phyloP scores from a whole-genome alignment of 306 rosid species.

The Ammopiptanthus mongolicus region DNA sequence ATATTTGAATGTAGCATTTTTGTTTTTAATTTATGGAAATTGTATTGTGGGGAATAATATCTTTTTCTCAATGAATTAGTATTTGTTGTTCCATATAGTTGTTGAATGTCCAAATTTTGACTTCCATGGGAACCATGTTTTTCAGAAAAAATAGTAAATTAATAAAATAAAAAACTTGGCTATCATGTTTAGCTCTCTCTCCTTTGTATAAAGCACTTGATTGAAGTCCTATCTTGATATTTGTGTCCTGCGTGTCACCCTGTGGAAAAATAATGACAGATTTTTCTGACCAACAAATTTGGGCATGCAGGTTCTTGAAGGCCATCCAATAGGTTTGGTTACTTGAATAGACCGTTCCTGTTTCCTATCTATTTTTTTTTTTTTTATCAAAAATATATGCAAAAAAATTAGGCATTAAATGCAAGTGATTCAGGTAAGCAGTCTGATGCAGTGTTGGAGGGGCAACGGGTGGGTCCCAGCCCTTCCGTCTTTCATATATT shows the following conservation, averaged over 20 bases:
- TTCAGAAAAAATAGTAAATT: neutral
- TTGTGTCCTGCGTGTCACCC: neutral
- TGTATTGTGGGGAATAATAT: slow-evolving; percentile 14
- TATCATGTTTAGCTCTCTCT: neutral
- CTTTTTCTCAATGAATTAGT: neutral
- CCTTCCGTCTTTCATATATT: too few relatives aligned
- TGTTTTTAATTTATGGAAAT: neutral
- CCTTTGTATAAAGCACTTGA: neutral
- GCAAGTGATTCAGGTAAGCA: neutral
- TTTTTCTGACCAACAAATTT: slow-evolving; percentile 12
- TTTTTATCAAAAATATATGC: neutral
- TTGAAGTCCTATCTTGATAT: neutral
- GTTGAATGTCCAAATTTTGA: neutral
- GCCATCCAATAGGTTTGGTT: slow-evolving; percentile 1
- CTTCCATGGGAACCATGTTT: neutral
- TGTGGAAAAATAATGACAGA: neutral
- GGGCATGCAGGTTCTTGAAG: slow-evolving; percentile 18
- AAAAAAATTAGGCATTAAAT: neutral
- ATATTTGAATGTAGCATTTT: neutral
- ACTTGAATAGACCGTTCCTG: neutral
- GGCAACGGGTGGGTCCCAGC: too few relatives aligned
- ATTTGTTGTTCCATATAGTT: neutral
- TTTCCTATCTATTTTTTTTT: neutral
- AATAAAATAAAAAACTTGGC: neutral
- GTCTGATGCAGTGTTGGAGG: neutral